Conservation (phyloP, 2,329 filamentous ascomycete genomes). For the Endocalyx cinctus region DNA sequence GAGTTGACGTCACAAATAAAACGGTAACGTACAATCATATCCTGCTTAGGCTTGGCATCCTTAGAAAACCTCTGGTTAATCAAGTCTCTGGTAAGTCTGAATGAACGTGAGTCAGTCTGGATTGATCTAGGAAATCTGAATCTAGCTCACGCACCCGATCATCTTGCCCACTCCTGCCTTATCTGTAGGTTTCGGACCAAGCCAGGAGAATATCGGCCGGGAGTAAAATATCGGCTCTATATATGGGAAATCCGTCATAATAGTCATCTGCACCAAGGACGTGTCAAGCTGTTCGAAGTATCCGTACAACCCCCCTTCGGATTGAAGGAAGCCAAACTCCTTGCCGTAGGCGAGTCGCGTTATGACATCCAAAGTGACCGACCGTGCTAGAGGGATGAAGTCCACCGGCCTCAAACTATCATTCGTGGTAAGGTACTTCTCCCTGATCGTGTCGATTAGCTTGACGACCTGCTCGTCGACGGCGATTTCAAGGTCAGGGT, state of each 20-base stretch:
- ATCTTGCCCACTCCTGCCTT: slow-evolving; percentile 17
- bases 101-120: no score
- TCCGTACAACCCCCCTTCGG: slow-evolving; percentile 18
- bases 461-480: slow-evolving; percentile 12
- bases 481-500: slow-evolving; percentile 12
- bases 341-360: slow-evolving; percentile 21
- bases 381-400: slow-evolving; percentile 9
- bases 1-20: background rate
- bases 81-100: slow-evolving; percentile 39
- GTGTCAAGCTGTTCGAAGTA: slow-evolving; percentile 14
- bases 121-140: no score
- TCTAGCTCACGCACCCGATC: slow-evolving; percentile 13
- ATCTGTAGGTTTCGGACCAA: slow-evolving; percentile 21
- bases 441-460: slow-evolving; percentile 14
- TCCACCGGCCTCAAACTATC: slow-evolving; percentile 7
- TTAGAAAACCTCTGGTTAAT: slow-evolving; percentile 39
- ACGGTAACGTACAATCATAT: slow-evolving; percentile 40
- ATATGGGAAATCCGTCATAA: slow-evolving; percentile 19
- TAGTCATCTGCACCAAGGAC: slow-evolving; percentile 7
- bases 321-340: slow-evolving; percentile 20
- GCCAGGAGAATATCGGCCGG: slow-evolving; percentile 10
- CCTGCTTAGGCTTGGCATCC: slow-evolving; percentile 35
- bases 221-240: slow-evolving; percentile 17
- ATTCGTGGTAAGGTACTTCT: slow-evolving; percentile 11
- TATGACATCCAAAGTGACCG: slow-evolving; percentile 22